Evolutionary conservation across 495 filamentous ascomycete genomes (phyloP).

Genomic region (Xylaria castorea): DNA sequence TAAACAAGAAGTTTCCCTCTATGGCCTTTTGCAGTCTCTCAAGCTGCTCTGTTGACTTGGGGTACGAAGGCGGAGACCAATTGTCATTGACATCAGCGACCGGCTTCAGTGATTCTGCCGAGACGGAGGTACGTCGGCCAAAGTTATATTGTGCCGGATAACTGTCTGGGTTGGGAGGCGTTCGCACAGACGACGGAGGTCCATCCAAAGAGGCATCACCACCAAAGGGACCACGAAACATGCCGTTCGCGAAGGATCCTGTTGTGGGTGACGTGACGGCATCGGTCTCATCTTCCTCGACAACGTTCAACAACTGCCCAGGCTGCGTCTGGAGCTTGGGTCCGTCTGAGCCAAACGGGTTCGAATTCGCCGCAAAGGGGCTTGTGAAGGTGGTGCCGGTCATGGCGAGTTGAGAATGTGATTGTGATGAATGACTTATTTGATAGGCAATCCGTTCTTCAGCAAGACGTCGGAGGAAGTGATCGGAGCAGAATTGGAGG

Average conservation of each 20-base stretch:
- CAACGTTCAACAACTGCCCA: conserved; percentile 54
- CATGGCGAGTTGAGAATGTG: conserved; percentile 44
- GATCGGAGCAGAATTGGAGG: conserved; percentile 73
- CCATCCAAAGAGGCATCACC: conserved; percentile 52
- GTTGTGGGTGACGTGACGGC: conserved; percentile 63
- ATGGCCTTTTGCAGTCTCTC: conserved; percentile 81
- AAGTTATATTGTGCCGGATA: conserved; percentile 95
- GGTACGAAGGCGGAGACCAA: conserved; percentile 86
- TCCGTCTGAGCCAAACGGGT: conserved; percentile 55
- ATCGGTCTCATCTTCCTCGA: conserved; percentile 68
- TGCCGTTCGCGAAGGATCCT: conserved; percentile 49
- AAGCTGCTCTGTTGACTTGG: conserved; percentile 83
- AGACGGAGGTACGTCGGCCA: conserved; percentile 92
- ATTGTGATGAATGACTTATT: conserved; percentile 31
- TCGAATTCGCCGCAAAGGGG: conserved; percentile 59
- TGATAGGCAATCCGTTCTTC: conserved; percentile 63
- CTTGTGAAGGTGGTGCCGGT: conserved; percentile 62
- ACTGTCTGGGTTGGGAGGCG: conserved; percentile 62
- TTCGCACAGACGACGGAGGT: conserved; percentile 49
- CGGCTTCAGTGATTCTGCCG: conserved; percentile 93
- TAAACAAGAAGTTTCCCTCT: conserved; percentile 90
- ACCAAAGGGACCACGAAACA: conserved; percentile 55
- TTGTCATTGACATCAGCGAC: conserved; percentile 81
- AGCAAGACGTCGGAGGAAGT: conserved; percentile 67
- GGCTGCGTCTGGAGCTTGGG: conserved; percentile 36